Base-by-base conservation (phyloP, 129 eudicot species). In the Helianthus tuberosus region DNA sequence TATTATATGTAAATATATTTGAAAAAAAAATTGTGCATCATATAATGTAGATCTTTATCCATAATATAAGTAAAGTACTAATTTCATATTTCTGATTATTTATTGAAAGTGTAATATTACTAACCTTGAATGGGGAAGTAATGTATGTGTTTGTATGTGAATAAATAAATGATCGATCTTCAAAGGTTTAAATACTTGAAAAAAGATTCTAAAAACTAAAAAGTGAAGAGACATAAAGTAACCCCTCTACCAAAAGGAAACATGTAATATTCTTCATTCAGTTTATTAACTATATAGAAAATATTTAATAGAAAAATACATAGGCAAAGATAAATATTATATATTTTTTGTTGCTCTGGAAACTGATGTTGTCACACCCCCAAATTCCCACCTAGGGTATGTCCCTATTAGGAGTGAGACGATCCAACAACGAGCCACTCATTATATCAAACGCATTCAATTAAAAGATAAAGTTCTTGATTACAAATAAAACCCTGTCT, bases 121-220 rank as follows among this genome's bases (percentile, higher is more conserved):
- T 75, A 53, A 85, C 86, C 84, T 32, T 50, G 55, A 52, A 36
- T 3, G 49, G 36, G 67, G 41, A 65, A 51, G 36, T 64, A 64
- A 46, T 12, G 72, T 62, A 53, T 63, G 20, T 63, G 73, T 68
- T 63, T 54, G 54, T 66, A 74, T 82, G 82, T 72, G 80, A 84
- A 8, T 80, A 35, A 32, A 61, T 80, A 72, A 55, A 46, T 66
- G 76, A 75, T 74, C 46, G 83, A 73, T 20, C 62, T 75, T 74
- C 69, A 1, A 71, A 39, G 83, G 79, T 80, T 84, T 89, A 84
- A 86, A 89, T 89, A 86, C 74, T 69, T 57, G 54, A 38, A 10
- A 52, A 84, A 73, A 70, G 66, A 16, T 46, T 69, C 73, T 68
- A 41, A 41, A 57, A 69, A 59, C 70, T 64, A 84, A 43, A 43